Conservation (phyloP, 2,329 filamentous ascomycete genomes). For the Fusarium irregulare region DNA sequence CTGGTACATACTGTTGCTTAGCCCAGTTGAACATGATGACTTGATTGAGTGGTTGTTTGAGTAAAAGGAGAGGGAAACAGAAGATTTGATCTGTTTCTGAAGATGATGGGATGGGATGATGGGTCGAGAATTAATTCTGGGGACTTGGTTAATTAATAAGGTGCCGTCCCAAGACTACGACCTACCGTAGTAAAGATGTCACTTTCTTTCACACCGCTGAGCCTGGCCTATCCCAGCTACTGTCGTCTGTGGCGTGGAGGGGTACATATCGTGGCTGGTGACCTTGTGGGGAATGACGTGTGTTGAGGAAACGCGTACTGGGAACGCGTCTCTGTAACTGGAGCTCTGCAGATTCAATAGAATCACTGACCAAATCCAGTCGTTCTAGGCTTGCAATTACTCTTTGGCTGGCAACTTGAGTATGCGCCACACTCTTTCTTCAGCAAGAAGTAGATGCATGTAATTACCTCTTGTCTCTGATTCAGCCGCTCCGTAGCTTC, state of each 20-base stretch:
- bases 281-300: slow-evolving; percentile 36
- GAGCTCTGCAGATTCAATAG: not conserved
- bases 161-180: slow-evolving; percentile 5
- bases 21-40: slow-evolving; percentile 90
- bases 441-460: not conserved
- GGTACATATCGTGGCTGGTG: slow-evolving; percentile 38
- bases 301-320: slow-evolving; percentile 31
- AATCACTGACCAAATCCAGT: not conserved
- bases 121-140: slow-evolving; percentile 42
- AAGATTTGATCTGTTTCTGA: slow-evolving; percentile 11
- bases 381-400: not conserved
- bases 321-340: slow-evolving; percentile 27
- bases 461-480: not conserved
- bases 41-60: not conserved
- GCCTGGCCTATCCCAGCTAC: not conserved
- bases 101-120: slow-evolving; percentile 32
- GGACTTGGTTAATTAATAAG: slow-evolving; percentile 35
- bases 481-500: slow-evolving; percentile 25
- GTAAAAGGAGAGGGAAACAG: slow-evolving; percentile 2
- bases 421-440: slow-evolving; percentile 3
- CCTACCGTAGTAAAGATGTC: slow-evolving; percentile 29
- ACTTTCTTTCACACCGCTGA: slow-evolving; percentile 42
- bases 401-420: not conserved
- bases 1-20: slow-evolving; percentile 79
- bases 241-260: slow-evolving; percentile 33